Conservation (phyloP, 805 yeast species). For the Metschnikowia kunwiensis region DNA sequence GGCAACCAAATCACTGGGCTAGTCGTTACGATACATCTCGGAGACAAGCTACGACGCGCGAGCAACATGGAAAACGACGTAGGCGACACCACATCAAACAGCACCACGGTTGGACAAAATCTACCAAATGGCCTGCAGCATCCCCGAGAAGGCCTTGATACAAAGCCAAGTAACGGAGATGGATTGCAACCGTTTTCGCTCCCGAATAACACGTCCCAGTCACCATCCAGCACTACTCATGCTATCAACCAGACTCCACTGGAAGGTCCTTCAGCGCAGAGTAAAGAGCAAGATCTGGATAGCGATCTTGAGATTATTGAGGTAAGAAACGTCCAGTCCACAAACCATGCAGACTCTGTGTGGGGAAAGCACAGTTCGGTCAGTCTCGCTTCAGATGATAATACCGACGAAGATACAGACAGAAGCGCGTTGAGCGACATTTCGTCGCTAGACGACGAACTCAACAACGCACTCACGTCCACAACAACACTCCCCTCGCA, state of each 20-base stretch:
- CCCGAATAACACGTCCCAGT: neutral
- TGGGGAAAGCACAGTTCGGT: neutral
- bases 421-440: slow-evolving; percentile 13
- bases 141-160: too few relatives aligned
- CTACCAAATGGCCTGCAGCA: too few relatives aligned
- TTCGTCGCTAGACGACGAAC: slow-evolving; percentile 16
- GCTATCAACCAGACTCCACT: too few relatives aligned
- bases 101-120: too few relatives aligned
- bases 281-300: slow-evolving; percentile 3
- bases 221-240: neutral
- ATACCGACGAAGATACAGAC: neutral
- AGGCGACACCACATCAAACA: too few relatives aligned
- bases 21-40: slow-evolving; percentile 12
- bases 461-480: slow-evolving; percentile 14
- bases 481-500: slow-evolving; percentile 8
- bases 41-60: slow-evolving; percentile 11
- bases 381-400: neutral
- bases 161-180: neutral
- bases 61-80: too few relatives aligned
- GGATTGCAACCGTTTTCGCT: neutral
- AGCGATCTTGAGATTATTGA: slow-evolving; percentile 19
- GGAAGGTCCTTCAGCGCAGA: neutral
- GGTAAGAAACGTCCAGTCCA: slow-evolving; percentile 7
- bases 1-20: slow-evolving; percentile 7
- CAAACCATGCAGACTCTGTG: too few relatives aligned